phyloP scores from a whole-genome alignment of 164 flowering plant species.

The Saururus chinensis region DNA sequence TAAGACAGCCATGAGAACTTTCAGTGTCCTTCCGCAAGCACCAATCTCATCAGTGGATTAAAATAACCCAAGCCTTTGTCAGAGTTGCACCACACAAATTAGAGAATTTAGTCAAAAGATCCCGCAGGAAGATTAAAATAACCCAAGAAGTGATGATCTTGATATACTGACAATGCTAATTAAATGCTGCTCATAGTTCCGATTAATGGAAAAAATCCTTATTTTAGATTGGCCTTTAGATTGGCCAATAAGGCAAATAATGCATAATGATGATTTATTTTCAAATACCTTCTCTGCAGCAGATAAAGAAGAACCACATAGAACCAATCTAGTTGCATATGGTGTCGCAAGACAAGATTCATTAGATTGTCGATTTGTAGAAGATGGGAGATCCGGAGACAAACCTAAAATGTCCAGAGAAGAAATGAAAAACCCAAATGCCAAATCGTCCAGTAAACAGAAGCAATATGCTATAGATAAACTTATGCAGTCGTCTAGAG shows the following conservation, averaged over 20 bases:
- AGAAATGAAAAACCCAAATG: too few relatives aligned
- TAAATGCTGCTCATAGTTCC: neutral
- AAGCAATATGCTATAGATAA: too few relatives aligned
- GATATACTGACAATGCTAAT: neutral
- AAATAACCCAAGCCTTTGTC: conserved; percentile 36
- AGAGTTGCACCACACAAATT: conserved; percentile 34
- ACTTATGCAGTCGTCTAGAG: too few relatives aligned
- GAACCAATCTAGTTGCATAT: conserved; percentile 33
- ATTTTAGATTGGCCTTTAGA: too few relatives aligned
- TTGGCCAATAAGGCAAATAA: too few relatives aligned
- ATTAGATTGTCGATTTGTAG: conserved; percentile 3
- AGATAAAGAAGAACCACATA: conserved; percentile 82
- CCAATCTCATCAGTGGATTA: conserved; percentile 42
- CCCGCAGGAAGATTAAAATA: conserved; percentile 20
- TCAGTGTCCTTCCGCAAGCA: conserved; percentile 47
- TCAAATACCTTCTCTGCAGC: conserved; percentile 55
- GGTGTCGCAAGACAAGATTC: conserved; percentile 20
- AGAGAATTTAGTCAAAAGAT: conserved; percentile 35
- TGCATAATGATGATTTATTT: too few relatives aligned
- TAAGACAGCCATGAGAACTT: conserved; percentile 58
- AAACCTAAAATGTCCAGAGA: too few relatives aligned
- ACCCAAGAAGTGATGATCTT: neutral
- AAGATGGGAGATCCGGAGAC: neutral
- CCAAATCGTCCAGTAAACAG: too few relatives aligned
- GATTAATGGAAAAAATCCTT: too few relatives aligned